phyloP scores from a whole-genome alignment of 176 grass and related monocot genomes.

The Aegilops sharonensis region DNA sequence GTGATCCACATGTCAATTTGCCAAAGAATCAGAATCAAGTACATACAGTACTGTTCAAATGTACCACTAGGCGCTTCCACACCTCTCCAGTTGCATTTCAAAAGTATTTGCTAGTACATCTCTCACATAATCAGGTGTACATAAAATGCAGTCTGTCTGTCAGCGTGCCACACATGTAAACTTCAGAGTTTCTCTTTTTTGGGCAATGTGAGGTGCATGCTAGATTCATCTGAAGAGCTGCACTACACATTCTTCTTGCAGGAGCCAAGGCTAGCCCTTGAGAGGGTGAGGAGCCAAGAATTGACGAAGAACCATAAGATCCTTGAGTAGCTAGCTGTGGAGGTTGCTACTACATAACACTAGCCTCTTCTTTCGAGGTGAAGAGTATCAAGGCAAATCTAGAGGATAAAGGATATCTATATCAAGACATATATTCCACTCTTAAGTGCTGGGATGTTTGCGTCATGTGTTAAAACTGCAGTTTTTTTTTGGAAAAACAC shows the following conservation, averaged over 20 bases:
- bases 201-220: neutral
- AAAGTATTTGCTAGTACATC: neutral
- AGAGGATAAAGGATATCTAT: slow-evolving; percentile 37
- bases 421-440: slow-evolving; percentile 33
- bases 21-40: slow-evolving; percentile 21
- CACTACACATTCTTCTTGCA: slow-evolving; percentile 21
- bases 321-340: slow-evolving; percentile 36
- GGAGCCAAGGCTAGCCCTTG: slow-evolving; percentile 29
- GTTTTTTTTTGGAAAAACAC: neutral
- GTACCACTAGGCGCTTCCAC: neutral
- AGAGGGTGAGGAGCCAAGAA: slow-evolving; percentile 29
- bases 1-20: slow-evolving; percentile 25
- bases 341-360: slow-evolving; percentile 34
- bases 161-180: neutral
- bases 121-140: neutral
- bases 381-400: slow-evolving; percentile 31
- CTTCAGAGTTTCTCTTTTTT: neutral
- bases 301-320: slow-evolving; percentile 39
- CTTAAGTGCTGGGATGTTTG: slow-evolving; percentile 4
- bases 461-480: slow-evolving; percentile 26
- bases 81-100: too few relatives aligned
- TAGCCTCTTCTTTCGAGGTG: slow-evolving; percentile 37
- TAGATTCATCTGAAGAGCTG: slow-evolving; percentile 10
- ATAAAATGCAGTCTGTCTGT: slow-evolving; percentile 10
- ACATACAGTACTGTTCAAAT: slow-evolving; percentile 8